Base-by-base conservation (phyloP, 352 stramenopile species). In the Thalassiosira oceanica region DNA sequence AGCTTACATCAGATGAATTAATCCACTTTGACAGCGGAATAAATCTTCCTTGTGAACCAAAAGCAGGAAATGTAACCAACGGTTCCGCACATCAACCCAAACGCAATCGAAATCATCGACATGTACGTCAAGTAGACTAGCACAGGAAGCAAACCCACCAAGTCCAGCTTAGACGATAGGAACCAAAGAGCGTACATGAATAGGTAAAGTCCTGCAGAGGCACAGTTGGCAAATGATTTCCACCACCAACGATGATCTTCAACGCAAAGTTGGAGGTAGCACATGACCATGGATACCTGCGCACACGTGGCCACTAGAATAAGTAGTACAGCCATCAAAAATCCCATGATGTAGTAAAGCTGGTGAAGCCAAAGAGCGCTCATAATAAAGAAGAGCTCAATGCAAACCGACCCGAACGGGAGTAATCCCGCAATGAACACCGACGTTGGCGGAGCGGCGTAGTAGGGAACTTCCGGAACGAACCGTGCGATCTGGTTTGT, bases 351-450 rank as follows among this genome's bases (percentile, higher is more conserved):
- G 87, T 98, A 98, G 89, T 99, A 99, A 67, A 98, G 97, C 57
- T 93, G 87, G 84, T 99, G 94, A 44, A 99, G 79, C 96, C 97
- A 99, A 26, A 99, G 84, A 46, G 96, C 95, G 62, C 91, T 97
- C 95, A 99, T 98, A 82, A 99, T 99, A 87, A 99, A 99, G 80
- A 98, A 99, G 18, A 99, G 91, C 79, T 99, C 97, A 65, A 99
- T 98, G 80, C 97, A 99, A 35, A 99, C 95, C 4, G 95, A 96
- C 28, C 96, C 97, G 75, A 99, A 99, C 11, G 97, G 97, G 18
- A 99, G 78, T 36, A 99, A 94, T 48, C 97, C 97, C 37, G 96
- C 97, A 4, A 99, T 83, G 11, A 98, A 68, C 64, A 98, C 97
- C 53, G 91, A 97, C 69, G 98, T 92, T 11, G 87, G 86, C 16